Conservation (phyloP, 345 rosid genomes). For the Physaria fendleri region DNA sequence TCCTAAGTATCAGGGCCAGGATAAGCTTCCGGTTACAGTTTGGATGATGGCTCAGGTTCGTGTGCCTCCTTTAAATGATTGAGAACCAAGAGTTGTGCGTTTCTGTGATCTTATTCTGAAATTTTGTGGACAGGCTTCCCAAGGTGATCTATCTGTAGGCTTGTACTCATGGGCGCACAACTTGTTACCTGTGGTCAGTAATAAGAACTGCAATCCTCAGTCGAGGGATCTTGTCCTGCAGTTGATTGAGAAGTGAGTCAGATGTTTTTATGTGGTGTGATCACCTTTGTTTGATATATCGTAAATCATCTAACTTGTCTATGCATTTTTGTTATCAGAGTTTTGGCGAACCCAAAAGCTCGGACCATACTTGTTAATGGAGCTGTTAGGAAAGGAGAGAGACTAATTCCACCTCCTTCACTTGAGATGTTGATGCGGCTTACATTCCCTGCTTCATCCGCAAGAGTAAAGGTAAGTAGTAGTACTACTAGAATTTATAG, state of each 20-base stretch:
- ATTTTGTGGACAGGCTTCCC: constrained; percentile 41
- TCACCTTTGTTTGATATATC: background rate
- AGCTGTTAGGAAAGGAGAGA: constrained; percentile 71
- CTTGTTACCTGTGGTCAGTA: constrained; percentile 45
- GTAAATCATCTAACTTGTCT: background rate
- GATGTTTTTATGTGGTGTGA: background rate
- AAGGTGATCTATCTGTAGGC: constrained; percentile 65
- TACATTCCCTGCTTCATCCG: constrained; percentile 59
- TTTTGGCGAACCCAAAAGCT: constrained; percentile 57
- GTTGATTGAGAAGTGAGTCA: constrained; percentile 40
- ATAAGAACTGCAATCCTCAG: constrained; percentile 56
- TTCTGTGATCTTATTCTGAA: constrained; percentile 4
- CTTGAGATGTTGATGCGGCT: constrained; percentile 51
- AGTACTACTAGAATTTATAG: too few relatives aligned
- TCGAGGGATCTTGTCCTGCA: constrained; percentile 72
- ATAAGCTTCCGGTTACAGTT: constrained; percentile 55
- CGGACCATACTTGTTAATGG: constrained; percentile 54
- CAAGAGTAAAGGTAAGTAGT: constrained; percentile 54
- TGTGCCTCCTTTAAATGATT: background rate
- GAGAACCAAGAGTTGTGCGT: background rate
- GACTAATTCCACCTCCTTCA: constrained; percentile 57
- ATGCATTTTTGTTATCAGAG: constrained; percentile 30
- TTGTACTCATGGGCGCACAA: constrained; percentile 53
- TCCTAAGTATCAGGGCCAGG: constrained; percentile 72
- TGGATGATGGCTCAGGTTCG: constrained; percentile 78